Evolutionary conservation across 2,329 filamentous ascomycete species (phyloP).

Genomic region (Lachnellula suecica): DNA sequence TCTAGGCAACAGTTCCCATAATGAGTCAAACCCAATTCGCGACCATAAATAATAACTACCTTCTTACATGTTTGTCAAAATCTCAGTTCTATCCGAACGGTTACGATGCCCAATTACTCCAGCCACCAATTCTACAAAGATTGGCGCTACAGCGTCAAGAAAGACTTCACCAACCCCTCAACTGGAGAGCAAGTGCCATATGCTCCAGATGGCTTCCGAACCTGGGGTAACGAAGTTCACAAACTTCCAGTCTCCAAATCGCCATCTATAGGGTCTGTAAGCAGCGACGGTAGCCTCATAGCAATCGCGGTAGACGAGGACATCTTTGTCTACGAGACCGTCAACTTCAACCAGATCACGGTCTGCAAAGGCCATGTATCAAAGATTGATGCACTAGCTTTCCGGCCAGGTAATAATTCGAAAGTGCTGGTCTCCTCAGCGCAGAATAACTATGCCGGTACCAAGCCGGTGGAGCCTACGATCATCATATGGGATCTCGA

Average conservation of each 20-base stretch:
- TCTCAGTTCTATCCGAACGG: too few species aligned
- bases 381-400: conserved; percentile 1
- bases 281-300: conserved; percentile 4
- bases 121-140: conserved; percentile 12
- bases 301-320: conserved; percentile 4
- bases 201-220: conserved; percentile 9
- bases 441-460: neutral
- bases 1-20: too few species aligned
- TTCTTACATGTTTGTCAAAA: too few species aligned
- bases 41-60: too few species aligned
- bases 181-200: conserved; percentile 8
- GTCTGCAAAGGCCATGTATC: conserved; percentile 8
- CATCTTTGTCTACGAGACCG: conserved; percentile 9
- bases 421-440: conserved; percentile 10
- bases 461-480: neutral
- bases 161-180: conserved; percentile 8
- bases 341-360: conserved; percentile 3
- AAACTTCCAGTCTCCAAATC: conserved; percentile 5
- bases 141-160: conserved; percentile 8
- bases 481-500: conserved; percentile 12
- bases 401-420: conserved; percentile 6
- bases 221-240: conserved; percentile 10
- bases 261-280: conserved; percentile 4
- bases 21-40: too few species aligned
- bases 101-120: conserved; percentile 11